Evolutionary conservation across 768 basidiomycete species (phyloP).

Genomic region (Termitomyces sp.): DNA sequence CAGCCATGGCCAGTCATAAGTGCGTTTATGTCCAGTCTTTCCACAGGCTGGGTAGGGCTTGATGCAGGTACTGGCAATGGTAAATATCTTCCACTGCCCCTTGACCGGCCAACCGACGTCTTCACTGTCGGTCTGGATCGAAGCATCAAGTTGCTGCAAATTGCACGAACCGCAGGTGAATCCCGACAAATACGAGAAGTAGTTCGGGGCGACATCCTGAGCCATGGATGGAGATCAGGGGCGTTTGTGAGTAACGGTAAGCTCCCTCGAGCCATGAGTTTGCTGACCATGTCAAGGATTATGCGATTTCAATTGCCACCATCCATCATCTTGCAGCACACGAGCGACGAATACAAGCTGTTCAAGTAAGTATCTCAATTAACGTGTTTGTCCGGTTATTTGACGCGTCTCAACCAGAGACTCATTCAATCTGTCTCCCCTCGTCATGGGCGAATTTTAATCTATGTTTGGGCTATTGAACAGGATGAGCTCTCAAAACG

Average conservation of each 20-base stretch:
- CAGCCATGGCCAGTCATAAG: conserved; percentile 91
- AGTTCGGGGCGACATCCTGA: conserved; percentile 74
- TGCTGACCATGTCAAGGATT: conserved; percentile 54
- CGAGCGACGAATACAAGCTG: conserved; percentile 61
- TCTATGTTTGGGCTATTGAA: conserved; percentile 97
- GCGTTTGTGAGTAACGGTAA: conserved; percentile 57
- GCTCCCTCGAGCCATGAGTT: background rate
- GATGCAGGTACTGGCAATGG: conserved; percentile 98
- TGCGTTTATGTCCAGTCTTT: conserved; percentile 62
- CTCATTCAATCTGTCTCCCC: conserved; percentile 63
- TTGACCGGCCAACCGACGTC: conserved; percentile 50
- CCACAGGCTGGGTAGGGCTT: conserved; percentile 78
- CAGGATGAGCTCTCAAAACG: conserved; percentile 86
- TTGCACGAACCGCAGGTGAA: conserved; percentile 63
- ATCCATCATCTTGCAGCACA: conserved; percentile 91
- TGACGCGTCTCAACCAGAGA: conserved; percentile 31
- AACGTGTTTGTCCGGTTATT: background rate
- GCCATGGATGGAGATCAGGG: conserved; percentile 65
- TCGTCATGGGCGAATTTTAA: conserved; percentile 68
- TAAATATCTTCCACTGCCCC: conserved; percentile 84
- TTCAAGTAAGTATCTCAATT: conserved; percentile 49
- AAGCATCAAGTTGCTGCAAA: conserved; percentile 70
- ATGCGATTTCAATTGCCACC: conserved; percentile 94
- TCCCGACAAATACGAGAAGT: conserved; percentile 52
- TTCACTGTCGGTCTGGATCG: conserved; percentile 84